These are phyloP conservation scores for Triticum urartu DNA, from an alignment of 176 grass and related monocot genomes.

Conservation along the genomic window DNA sequence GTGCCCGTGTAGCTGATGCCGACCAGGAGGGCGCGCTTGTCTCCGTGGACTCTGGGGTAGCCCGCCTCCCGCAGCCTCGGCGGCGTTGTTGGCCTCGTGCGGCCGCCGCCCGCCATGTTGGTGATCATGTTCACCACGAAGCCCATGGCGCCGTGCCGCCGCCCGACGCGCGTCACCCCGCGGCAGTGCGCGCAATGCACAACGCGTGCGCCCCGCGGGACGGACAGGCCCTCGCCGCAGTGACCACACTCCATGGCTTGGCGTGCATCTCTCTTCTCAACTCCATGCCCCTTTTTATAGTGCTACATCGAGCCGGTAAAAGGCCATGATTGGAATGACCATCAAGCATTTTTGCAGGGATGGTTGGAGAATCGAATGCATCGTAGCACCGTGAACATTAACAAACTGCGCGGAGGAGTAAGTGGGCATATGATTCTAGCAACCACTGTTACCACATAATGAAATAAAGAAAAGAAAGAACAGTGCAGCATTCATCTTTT, in stretches of 20 bases:
- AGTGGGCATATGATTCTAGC: neutral
- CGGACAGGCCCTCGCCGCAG: constrained; percentile 18
- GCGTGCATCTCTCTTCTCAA: neutral
- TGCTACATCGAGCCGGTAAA: neutral
- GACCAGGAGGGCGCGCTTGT: constrained; percentile 76
- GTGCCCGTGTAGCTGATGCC: constrained; percentile 57
- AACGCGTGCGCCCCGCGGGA: constrained; percentile 27
- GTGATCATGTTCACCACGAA: neutral
- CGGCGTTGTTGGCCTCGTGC: neutral
- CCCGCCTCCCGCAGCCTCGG: neutral
- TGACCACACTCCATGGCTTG: constrained; percentile 23
- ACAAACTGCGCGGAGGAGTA: neutral
- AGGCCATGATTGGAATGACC: neutral
- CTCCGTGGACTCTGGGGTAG: constrained; percentile 48
- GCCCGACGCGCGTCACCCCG: constrained; percentile 37
- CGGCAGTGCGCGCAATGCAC: constrained; percentile 57
- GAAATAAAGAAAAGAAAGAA: no score
- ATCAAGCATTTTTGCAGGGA: no score
- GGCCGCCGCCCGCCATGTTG: neutral
- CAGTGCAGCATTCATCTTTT: no score
- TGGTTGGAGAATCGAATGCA: neutral
- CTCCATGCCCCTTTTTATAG: neutral
- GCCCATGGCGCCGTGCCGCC: neutral
- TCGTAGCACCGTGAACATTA: neutral
- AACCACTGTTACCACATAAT: neutral